Evolutionary conservation across 164 flowering plant genomes (phyloP).

Genomic region (Chimonanthus praecox): DNA sequence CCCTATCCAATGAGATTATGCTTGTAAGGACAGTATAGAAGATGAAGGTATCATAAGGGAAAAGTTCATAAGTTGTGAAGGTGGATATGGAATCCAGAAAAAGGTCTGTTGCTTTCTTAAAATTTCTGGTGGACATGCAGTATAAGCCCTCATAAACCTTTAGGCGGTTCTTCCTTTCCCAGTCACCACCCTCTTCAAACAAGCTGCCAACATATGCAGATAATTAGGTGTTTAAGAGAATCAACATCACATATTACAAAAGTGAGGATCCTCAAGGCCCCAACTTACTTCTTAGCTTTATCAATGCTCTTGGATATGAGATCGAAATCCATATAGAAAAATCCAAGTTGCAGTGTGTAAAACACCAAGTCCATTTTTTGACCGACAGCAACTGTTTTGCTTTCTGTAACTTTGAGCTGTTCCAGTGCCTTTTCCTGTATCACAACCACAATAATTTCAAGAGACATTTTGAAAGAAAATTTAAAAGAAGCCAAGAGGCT

Average conservation of each 20-base stretch:
- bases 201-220: slow-evolving; percentile 44
- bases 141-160: slow-evolving; percentile 94
- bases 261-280: background rate
- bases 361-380: slow-evolving; percentile 98
- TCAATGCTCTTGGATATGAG: slow-evolving; percentile 94
- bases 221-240: background rate
- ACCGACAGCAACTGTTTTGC: slow-evolving; percentile 97
- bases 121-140: slow-evolving; percentile 92
- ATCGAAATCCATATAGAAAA: slow-evolving; percentile 96
- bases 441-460: background rate
- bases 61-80: slow-evolving; percentile 92
- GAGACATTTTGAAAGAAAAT: background rate
- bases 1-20: slow-evolving; percentile 90
- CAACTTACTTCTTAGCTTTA: slow-evolving; percentile 87
- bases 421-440: slow-evolving; percentile 83
- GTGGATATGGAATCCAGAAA: slow-evolving; percentile 97
- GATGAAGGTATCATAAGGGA: slow-evolving; percentile 87
- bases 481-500: background rate
- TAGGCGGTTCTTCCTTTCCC: slow-evolving; percentile 97
- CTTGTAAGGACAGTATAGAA: slow-evolving; percentile 92
- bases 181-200: slow-evolving; percentile 99
- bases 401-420: slow-evolving; percentile 87
- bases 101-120: slow-evolving; percentile 77
- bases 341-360: slow-evolving; percentile 73
- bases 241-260: background rate